phyloP scores from a whole-genome alignment of 2,329 filamentous ascomycete genomes.

The Phoma sp. region DNA sequence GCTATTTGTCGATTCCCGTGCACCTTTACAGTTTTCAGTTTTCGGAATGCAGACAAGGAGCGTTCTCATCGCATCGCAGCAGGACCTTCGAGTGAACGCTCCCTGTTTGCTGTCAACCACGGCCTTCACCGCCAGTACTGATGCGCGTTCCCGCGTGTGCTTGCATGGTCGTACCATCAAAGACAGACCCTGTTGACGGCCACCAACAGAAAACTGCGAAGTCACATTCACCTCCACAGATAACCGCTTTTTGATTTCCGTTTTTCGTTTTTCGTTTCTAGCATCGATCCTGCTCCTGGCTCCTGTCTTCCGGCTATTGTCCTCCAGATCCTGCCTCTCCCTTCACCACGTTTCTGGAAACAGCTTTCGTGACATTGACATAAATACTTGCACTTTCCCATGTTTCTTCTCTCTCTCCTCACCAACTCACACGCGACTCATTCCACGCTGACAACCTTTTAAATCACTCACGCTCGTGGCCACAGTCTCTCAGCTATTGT shows the following conservation, averaged over 20 bases:
- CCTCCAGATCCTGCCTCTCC: not conserved
- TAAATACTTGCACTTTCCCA: constrained; percentile 9
- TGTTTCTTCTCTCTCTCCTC: constrained; percentile 15
- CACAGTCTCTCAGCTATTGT: not conserved
- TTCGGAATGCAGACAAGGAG: constrained; percentile 6
- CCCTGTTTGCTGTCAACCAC: constrained; percentile 17
- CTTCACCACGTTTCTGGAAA: constrained; percentile 11
- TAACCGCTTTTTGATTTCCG: constrained; percentile 1
- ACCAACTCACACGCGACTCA: not conserved
- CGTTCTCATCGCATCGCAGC: constrained; percentile 8
- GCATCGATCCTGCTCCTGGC: not conserved
- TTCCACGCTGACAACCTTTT: not conserved
- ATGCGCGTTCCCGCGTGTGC: constrained; percentile 10
- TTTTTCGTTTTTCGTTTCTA: not conserved
- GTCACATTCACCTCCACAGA: constrained; percentile 12
- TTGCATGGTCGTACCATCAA: constrained; percentile 14
- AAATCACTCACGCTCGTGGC: not conserved
- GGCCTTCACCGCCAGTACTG: constrained; percentile 19
- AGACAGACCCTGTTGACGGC: constrained; percentile 12
- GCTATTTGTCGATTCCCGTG: constrained; percentile 13
- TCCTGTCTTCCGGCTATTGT: not conserved
- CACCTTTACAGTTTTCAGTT: constrained; percentile 8
- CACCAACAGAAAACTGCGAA: constrained; percentile 14
- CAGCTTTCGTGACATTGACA: not conserved
- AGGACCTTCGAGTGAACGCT: constrained; percentile 9